Evolutionary conservation across 2,329 filamentous ascomycete genomes (phyloP), one percentile per base, ranked within the genome.

Genomic region (Emergomyces orientalis): DNA sequence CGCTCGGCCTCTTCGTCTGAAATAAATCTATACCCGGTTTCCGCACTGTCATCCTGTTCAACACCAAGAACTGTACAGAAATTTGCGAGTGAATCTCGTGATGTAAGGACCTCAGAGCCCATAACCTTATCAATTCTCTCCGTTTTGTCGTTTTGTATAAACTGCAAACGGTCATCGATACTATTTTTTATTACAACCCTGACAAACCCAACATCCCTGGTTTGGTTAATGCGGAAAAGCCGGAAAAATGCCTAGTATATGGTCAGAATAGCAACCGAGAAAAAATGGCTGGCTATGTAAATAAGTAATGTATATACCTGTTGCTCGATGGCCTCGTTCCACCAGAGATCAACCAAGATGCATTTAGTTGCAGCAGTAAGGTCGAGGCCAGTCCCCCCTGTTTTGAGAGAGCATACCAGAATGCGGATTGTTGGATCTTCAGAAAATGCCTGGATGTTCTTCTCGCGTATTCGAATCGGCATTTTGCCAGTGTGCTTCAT

Each of bases 211-310:
- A 86, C 86, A 41, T 83, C 75, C 51, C 86, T 82, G 0, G 69
- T 65, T 65, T 93, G 89, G 0, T 87, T 87, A 2, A 86, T 84
- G 5, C 88, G 80, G 67, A 82, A 83, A 0, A 90, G 82, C 0
- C 88, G 82, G 1, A 79, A 82, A 69, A 84, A 84, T 0, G 79
- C 79, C 71, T 34, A 30, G 63, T 37, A n/a, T 49, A 13, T 13
- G 9, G n/a, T 49, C 5, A 49, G 45, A 11, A 47, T 25, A 25
- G n/a, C n/a, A 13, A 19, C 4, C 4, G 19, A 25, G 25, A 25
- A 49, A 25, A 49, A 1, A 14, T 49, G 11, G 45, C 8, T 22
- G 11, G 11, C 45, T 49, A 3, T n/a, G 30, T 57, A 17, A 14
- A 37, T 49, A 62, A 30, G 7, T 8, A 56, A 22, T 32, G 47